A percentile compares a stretch with the other conserved stretches of the same genome.
These are phyloP conservation scores for Phylloporus sp. DNA, from an alignment of 768 basidiomycete species.

Conservation along the genomic window DNA sequence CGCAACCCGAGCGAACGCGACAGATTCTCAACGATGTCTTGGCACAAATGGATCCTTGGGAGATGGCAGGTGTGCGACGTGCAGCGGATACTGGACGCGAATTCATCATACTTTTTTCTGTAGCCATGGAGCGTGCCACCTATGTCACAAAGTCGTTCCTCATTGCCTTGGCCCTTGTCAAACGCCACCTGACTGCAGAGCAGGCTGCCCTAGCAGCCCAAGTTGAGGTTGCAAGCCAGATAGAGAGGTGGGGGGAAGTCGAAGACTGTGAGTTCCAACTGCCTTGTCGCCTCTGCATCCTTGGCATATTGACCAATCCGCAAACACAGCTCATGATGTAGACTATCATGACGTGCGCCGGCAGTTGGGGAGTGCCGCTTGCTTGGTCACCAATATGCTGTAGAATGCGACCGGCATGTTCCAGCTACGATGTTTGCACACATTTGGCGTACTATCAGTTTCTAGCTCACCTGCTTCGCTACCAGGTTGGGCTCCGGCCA, in stretches of 20 bases:
- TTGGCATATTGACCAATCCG: slow-evolving; percentile 11
- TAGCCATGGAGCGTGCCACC: slow-evolving; percentile 89
- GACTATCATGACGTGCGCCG: slow-evolving; percentile 91
- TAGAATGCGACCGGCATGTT: slow-evolving; percentile 15
- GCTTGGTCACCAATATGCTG: slow-evolving; percentile 41
- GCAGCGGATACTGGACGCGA: neutral
- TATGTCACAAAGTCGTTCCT: slow-evolving; percentile 89
- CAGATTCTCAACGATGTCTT: slow-evolving; percentile 54
- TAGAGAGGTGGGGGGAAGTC: slow-evolving; percentile 98
- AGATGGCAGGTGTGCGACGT: slow-evolving; percentile 71
- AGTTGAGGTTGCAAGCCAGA: slow-evolving; percentile 94
- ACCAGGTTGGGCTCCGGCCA: slow-evolving; percentile 7
- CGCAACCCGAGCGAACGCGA: slow-evolving; percentile 68
- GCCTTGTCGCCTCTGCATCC: neutral
- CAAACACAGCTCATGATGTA: slow-evolving; percentile 83
- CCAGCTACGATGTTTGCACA: slow-evolving; percentile 4
- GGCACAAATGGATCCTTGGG: slow-evolving; percentile 68
- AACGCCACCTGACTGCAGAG: slow-evolving; percentile 71
- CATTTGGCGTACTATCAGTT: slow-evolving; percentile 3
- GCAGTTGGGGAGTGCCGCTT: slow-evolving; percentile 77
- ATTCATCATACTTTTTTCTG: neutral
- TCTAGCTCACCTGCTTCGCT: slow-evolving; percentile 2
- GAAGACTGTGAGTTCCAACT: slow-evolving; percentile 79
- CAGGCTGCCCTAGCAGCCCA: slow-evolving; percentile 80
- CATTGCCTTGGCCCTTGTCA: slow-evolving; percentile 79